Evolutionary conservation across 78 protist genomes (phyloP), one percentile per base, ranked within the genome.

Genomic region (Polysphondylium violaceum): DNA sequence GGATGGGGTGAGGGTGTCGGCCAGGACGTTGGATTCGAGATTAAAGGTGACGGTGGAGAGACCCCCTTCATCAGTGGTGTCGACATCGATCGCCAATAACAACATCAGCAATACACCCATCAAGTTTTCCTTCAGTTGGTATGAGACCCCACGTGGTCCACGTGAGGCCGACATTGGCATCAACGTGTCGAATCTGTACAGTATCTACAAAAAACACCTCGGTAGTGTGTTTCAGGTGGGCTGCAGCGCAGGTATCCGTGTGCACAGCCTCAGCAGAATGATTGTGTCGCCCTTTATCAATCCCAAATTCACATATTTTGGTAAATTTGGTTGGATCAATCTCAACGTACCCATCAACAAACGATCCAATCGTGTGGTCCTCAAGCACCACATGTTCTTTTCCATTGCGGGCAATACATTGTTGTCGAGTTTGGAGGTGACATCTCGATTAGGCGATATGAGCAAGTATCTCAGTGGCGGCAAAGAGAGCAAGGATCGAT

Each of bases 351-450:
- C 77, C 23, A 41, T 83, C 61, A 83, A 83, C 19, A 67, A 63
- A 50, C 51, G 58, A 9, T 27, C 40, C 1, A 59, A 59, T 44
- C 25, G 64, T n/a, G 25, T 83, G 1, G 64, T 51, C 19, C 23
- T 65, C 6, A 83, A 83, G 23, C 91, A 83, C 17, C 36, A 83
- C 67, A 35, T 71, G 12, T 83, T 83, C 79, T 83, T 83, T 23
- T 40, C 16, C 5, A 21, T 83, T 2, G 35, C 60, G 11, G 76
- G 76, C 4, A 69, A 47, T 36, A 83, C 91, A 5, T 55, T 83
- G 21, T 44, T 83, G 19, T 83, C 91, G 3, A 27, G 61, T 27
- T 44, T 83, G 3, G 91, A 83, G 41, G 9, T 69, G 3, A 6
- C 73, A 1, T 55, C 76, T 33, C 44, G 78, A 55, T 33, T 51